phyloP scores from a whole-genome alignment of 2,329 filamentous ascomycete genomes.

The Alternaria sp. region DNA sequence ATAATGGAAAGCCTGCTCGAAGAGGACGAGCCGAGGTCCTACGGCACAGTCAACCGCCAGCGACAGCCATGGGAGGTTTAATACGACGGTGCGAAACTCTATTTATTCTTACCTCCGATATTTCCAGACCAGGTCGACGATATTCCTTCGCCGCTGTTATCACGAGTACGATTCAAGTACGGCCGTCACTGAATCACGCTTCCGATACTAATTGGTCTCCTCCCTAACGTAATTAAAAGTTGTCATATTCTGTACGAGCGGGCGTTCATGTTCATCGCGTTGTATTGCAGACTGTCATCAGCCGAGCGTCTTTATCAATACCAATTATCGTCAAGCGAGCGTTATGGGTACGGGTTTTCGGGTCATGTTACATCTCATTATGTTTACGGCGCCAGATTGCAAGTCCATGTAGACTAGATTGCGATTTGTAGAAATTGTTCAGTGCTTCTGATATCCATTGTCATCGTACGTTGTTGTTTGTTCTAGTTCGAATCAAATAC shows the following conservation, averaged over 20 bases:
- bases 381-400: neutral
- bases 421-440: neutral
- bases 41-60: slow-evolving; percentile 30
- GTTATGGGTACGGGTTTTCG: neutral
- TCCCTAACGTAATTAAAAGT: neutral
- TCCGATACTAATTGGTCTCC: neutral
- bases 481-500: neutral
- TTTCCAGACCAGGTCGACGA: neutral
- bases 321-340: slow-evolving; percentile 4
- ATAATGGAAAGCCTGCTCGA: slow-evolving; percentile 52
- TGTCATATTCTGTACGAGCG: neutral
- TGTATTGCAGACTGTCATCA: neutral
- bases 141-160: neutral
- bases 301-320: neutral
- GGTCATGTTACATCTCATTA: neutral
- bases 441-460: neutral
- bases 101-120: neutral
- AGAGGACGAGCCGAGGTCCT: slow-evolving; percentile 40
- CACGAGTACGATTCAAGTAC: neutral
- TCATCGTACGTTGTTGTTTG: neutral
- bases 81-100: neutral
- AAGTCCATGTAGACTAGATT: slow-evolving; percentile 10
- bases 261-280: neutral
- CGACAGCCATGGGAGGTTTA: slow-evolving; percentile 23
- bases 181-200: neutral